Percentiles rank a stretch among this genome's conserved stretches.
These are phyloP conservation scores for Acidiella bohemica DNA, from an alignment of 495 filamentous ascomycete species.

Conservation along the genomic window DNA sequence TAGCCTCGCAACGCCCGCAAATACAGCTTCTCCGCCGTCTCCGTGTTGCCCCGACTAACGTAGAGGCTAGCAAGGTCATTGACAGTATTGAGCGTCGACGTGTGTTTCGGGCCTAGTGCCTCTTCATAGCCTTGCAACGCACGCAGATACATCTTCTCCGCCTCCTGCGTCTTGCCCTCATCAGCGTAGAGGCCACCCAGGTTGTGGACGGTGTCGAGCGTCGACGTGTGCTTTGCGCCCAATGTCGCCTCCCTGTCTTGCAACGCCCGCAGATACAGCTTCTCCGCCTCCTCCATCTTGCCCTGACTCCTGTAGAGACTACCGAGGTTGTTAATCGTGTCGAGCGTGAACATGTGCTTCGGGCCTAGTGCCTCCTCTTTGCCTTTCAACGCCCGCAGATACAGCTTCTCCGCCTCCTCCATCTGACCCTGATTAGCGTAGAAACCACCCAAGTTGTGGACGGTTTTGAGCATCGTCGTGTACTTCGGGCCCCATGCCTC, in stretches of 20 bases:
- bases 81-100: slow-evolving; percentile 5
- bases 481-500: too few relatives aligned
- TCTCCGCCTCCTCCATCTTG: too few relatives aligned
- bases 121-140: slow-evolving; percentile 10
- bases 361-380: slow-evolving; percentile 6
- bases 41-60: slow-evolving; percentile 24
- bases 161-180: slow-evolving; percentile 29
- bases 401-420: slow-evolving; percentile 29
- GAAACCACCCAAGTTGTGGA: slow-evolving; percentile 5
- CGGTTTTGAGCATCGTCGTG: too few relatives aligned
- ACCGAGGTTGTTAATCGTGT: not conserved
- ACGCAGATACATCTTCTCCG: slow-evolving; percentile 25
- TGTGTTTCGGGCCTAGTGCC: slow-evolving; percentile 7
- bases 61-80: slow-evolving; percentile 6
- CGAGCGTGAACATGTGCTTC: slow-evolving; percentile 9
- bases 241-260: too few relatives aligned
- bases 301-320: slow-evolving; percentile 20
- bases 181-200: slow-evolving; percentile 7
- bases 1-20: too few relatives aligned
- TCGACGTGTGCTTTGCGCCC: too few relatives aligned
- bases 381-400: slow-evolving; percentile 10
- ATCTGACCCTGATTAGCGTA: slow-evolving; percentile 25
- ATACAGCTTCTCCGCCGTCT: too few relatives aligned
- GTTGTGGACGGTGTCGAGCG: too few relatives aligned
- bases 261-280: too few relatives aligned